These are phyloP conservation scores for Penicillium egyptiacum DNA, from an alignment of 495 filamentous ascomycete species.

Conservation along the genomic window DNA sequence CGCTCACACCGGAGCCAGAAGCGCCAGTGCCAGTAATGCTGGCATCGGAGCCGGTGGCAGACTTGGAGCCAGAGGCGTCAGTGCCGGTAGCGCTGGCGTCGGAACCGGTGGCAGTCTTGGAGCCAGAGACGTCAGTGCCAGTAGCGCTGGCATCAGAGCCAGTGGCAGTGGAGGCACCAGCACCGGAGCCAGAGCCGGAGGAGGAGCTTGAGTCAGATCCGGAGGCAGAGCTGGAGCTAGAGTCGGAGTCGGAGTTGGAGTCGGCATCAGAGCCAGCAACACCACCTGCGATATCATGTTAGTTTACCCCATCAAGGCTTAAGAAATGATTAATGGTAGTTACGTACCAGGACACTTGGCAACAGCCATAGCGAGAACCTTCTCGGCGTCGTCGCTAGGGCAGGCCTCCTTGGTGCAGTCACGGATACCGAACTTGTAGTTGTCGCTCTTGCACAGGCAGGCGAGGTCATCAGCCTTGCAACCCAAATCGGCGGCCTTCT, in stretches of 20 bases:
- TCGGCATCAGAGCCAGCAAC: conserved; percentile 12
- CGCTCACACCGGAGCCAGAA: conserved; percentile 11
- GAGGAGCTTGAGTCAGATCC: conserved; percentile 9
- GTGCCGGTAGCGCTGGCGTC: conserved; percentile 3
- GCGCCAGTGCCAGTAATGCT: conserved; percentile 17
- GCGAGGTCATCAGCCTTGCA: conserved; percentile 56
- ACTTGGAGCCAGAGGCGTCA: not conserved
- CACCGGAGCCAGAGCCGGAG: conserved; percentile 11
- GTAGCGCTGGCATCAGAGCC: conserved; percentile 23
- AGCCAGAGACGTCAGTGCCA: conserved; percentile 12
- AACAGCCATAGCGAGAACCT: conserved; percentile 39
- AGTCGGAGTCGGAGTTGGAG: conserved; percentile 7
- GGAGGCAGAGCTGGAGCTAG: conserved; percentile 12
- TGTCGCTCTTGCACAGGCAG: conserved; percentile 68
- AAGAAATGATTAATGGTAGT: not conserved
- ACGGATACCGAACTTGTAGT: conserved; percentile 74
- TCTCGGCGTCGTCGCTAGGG: conserved; percentile 42
- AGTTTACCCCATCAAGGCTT: not conserved
- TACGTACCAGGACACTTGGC: conserved; percentile 35
- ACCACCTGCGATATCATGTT: conserved; percentile 12
- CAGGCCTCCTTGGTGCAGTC: conserved; percentile 76
- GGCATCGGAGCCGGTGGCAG: conserved; percentile 19
- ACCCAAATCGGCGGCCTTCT: conserved; percentile 56
- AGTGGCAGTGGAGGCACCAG: conserved; percentile 19
- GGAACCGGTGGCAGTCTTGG: conserved; percentile 13